These are phyloP conservation scores for Sporisorium sorghi DNA, from an alignment of 1,284 basidiomycete genomes.

Conservation along the genomic window DNA sequence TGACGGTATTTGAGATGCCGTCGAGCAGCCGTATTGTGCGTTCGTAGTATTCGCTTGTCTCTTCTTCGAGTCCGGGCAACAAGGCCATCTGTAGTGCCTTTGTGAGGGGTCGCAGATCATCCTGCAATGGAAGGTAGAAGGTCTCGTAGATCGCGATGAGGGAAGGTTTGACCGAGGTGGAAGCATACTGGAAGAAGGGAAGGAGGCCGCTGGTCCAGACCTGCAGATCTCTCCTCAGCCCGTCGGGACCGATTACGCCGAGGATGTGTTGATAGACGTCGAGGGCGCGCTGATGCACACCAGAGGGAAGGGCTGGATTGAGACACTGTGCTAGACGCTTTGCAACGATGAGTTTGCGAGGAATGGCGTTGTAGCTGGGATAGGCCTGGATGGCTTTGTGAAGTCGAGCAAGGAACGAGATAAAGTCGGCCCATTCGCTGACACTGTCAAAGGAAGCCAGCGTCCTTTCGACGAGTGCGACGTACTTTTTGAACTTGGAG, in stretches of 20 bases:
- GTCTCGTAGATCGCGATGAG: constrained; percentile 60
- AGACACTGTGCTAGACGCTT: constrained; percentile 96
- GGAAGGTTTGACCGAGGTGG: constrained; percentile 76
- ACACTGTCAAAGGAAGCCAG: constrained; percentile 93
- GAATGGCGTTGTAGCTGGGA: constrained; percentile 93
- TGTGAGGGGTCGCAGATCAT: constrained; percentile 84
- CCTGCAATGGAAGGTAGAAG: constrained; percentile 84
- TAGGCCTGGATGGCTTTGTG: constrained; percentile 94
- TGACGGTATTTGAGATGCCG: constrained; percentile 78
- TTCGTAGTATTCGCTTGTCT: constrained; percentile 79
- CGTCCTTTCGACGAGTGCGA: constrained; percentile 88
- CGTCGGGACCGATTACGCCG: constrained; percentile 86
- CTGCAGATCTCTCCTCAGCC: constrained; percentile 85
- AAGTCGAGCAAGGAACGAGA: constrained; percentile 93
- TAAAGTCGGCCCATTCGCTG: constrained; percentile 99
- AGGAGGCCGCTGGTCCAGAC: constrained; percentile 97
- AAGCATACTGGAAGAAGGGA: constrained; percentile 97
- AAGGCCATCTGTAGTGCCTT: constrained; percentile 93
- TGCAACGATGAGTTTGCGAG: constrained; percentile 90
- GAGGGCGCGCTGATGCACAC: constrained; percentile 93
- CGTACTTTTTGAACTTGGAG: constrained; percentile 96
- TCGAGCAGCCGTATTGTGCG: constrained; percentile 87
- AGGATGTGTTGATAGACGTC: constrained; percentile 95
- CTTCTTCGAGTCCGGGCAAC: constrained; percentile 74
- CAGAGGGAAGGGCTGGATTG: constrained; percentile 94